phyloP scores from a whole-genome alignment of 352 stramenopile species.

The Pythium apleroticum region DNA sequence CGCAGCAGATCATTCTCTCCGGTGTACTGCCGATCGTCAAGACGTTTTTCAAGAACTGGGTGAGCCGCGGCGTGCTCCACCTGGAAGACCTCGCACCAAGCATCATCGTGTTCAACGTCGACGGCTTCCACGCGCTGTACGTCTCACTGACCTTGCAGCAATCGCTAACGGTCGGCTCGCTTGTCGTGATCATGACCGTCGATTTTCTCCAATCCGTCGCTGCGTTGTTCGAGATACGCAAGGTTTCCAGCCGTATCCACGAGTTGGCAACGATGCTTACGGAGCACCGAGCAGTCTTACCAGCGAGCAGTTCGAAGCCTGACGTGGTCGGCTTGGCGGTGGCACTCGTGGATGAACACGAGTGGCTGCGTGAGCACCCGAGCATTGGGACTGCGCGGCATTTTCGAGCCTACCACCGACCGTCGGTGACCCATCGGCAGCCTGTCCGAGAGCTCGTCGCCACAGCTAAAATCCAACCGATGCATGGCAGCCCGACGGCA shows the following conservation, averaged over 20 bases:
- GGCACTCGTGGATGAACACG: neutral
- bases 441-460: neutral
- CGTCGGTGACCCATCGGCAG: neutral
- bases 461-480: neutral
- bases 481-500: neutral
- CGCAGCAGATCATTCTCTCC: neutral
- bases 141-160: constrained; percentile 36
- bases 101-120: constrained; percentile 35
- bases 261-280: neutral
- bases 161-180: constrained; percentile 16
- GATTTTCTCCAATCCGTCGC: constrained; percentile 2
- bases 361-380: neutral
- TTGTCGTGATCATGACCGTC: constrained; percentile 1
- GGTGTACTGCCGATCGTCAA: constrained; percentile 9
- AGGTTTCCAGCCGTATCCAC: neutral
- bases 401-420: neutral
- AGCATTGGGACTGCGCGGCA: neutral
- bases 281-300: neutral
- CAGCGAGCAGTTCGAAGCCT: neutral
- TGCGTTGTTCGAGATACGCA: constrained; percentile 6
- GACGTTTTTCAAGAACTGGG: constrained; percentile 15
- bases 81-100: constrained; percentile 25
- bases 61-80: constrained; percentile 3
- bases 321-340: neutral
- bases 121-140: constrained; percentile 33